Evolutionary conservation across 257 asterid species (phyloP).

Genomic region (Salvia splendens): DNA sequence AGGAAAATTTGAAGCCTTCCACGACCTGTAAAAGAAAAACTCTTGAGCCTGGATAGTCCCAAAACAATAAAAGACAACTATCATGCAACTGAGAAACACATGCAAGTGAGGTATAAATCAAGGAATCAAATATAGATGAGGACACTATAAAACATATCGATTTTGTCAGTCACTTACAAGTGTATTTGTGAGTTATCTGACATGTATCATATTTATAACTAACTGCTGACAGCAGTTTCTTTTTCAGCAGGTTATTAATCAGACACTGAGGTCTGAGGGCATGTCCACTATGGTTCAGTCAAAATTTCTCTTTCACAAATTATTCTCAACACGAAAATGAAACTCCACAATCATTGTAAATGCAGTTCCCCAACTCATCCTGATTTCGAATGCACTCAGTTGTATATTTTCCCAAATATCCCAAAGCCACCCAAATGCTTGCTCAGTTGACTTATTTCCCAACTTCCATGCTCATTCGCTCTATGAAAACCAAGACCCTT

Average conservation of each 20-base stretch:
- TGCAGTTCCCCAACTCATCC: not conserved
- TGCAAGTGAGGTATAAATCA: not conserved
- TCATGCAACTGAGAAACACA: not conserved
- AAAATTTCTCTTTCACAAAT: not conserved
- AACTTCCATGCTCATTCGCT: constrained; percentile 12
- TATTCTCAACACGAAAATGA: not conserved
- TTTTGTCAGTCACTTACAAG: constrained; percentile 5
- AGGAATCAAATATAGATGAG: not conserved
- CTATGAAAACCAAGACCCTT: constrained; percentile 1
- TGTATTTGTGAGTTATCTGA: not conserved
- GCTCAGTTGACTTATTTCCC: not conserved
- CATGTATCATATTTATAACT: constrained; percentile 4
- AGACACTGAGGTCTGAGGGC: not conserved
- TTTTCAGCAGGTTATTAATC: not conserved
- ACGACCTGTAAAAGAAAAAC: not conserved
- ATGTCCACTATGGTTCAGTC: not conserved
- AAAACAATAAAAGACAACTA: constrained; percentile 7
- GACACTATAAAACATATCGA: not conserved
- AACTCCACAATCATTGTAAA: not conserved
- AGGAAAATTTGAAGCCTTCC: not conserved
- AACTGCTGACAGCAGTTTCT: not conserved
- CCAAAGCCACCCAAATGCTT: constrained; percentile 6
- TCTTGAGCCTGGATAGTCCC: constrained; percentile 14
- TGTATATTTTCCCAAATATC: not conserved
- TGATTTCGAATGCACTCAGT: constrained; percentile 6